Evolutionary conservation across 306 rosid species (phyloP), one percentile per base, ranked within the genome.

Genomic region (Dryas drummondii): DNA sequence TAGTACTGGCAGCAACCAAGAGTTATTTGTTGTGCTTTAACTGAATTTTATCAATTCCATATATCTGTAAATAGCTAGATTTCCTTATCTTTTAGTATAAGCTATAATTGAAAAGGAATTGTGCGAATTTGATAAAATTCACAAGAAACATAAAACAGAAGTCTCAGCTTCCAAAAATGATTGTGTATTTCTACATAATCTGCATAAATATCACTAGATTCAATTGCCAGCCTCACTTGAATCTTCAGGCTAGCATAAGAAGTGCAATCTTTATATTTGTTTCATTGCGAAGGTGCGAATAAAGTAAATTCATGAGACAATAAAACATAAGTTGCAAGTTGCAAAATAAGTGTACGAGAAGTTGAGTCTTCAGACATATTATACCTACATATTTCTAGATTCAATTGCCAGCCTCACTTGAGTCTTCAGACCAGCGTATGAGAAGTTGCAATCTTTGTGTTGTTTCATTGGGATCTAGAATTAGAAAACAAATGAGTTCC

Each of bases 401-500:
- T 90, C 91, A 81, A 94, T 91, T 40, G 96, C 96, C 83, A 90
- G 87, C 83, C 94, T 86, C 82, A 91, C 97, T 94, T 94, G 98
- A 76, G 96, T 94, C 87, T 94, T 94, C 78, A 94, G 86, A 84
- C 98, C 98, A 74, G 96, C 97, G 6, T 94, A 94, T 6, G 96
- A 94, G 83, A 94, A 91, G 85, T 94, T 94, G 87, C 98, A 94
- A 84, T 91, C 98, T 86, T 94, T 94, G 78, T 94, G 98, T 83
- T 91, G 98, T 83, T 82, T 91, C 98, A 94, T 94, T 58, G 98
- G 98, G 82, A 79, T 86, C 98, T 91, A 71, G 52, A 78, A 32
- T 32, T 32, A 32, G 37, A 76, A 68, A 68, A 45, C 17, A 50
- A 75, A 16, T 70, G 40, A 44, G 71, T 54, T 76, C 56, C 51